Evolutionary conservation across 305 asterid species (phyloP), one percentile per base, ranked within the genome.

Genomic region (Stenogyne calaminthoides): DNA sequence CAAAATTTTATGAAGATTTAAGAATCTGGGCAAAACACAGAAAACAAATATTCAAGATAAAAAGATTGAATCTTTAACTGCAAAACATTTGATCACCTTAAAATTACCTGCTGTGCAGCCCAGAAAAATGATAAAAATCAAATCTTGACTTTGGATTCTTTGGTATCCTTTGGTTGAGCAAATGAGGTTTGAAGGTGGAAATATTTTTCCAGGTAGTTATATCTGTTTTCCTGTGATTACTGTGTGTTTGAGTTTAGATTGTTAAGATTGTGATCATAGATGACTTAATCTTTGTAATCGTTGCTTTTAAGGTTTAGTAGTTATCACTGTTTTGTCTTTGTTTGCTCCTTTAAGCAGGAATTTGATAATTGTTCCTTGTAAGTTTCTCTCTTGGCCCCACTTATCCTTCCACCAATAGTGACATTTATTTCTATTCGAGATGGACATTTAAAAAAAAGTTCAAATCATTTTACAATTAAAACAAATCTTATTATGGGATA

Each of bases 381-480:
- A 75, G 83, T 59, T 75, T 81, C 78, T 46, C 64, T 12, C 64
- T 34, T 67, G 83, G 71, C 56, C 77, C 78, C 71, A 75, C 77
- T 80, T 54, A 67, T 76, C 78, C 67, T 36, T 15, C 22, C 20
- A 25, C 70, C 57, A 55, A 49, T 42, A 57, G 12, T 39, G 44
- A 39, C 10, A 42, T 32, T 22, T 36, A 9, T 49, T 56, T 51
- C 46, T 34, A 11, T 51, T 55, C 12, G 18, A 42, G 2, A 12
- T 37, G 11, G 42, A 37, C 42, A 37, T 37, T 37, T 37, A 7
- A 36, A 36, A 36, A 36, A 36, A 36, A 1, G 40, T 29, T 29
- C 34, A 29, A 29, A 29, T 2, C 25, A 34, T 34, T 34, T n/a
- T n/a, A n/a, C n/a, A n/a, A n/a, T n/a, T n/a, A n/a, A n/a, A n/a